A percentile compares a stretch with the other conserved stretches of the same genome.
phyloP scores from a whole-genome alignment of 2,329 filamentous ascomycete species.

The Byssoonygena ceratinophila region DNA sequence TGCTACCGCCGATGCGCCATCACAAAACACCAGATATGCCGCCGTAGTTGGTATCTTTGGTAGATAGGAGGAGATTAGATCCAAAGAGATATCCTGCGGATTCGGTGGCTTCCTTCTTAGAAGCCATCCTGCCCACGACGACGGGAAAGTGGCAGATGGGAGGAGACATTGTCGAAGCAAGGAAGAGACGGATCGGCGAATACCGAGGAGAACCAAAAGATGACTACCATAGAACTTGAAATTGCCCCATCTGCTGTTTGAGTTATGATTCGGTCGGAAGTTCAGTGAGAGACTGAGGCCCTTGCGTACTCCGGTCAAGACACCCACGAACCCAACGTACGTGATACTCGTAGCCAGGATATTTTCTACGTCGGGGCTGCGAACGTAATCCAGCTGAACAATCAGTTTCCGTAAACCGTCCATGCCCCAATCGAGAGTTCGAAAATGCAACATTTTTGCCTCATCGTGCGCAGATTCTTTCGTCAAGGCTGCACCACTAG shows the following conservation, averaged over 20 bases:
- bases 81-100: conserved; percentile 12
- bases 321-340: conserved; percentile 43
- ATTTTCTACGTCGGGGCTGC: conserved; percentile 22
- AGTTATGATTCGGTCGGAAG: conserved; percentile 32
- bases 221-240: conserved; percentile 24
- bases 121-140: conserved; percentile 3
- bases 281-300: conserved; percentile 43
- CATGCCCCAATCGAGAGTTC: conserved; percentile 47
- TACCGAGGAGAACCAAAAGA: conserved; percentile 45
- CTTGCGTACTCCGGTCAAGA: conserved; percentile 40
- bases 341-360: conserved; percentile 40
- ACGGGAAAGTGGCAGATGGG: conserved; percentile 17
- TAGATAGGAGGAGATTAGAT: conserved; percentile 27
- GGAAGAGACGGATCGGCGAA: conserved; percentile 45
- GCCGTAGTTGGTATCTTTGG: conserved; percentile 39
- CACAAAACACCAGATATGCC: conserved; percentile 48
- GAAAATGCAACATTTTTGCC: conserved; percentile 31
- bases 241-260: conserved; percentile 15
- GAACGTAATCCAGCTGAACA: conserved; percentile 45
- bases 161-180: conserved; percentile 39
- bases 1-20: conserved; percentile 39
- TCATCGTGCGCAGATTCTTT: conserved; percentile 15
- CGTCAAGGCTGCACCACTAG: conserved; percentile 42
- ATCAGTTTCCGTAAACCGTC: conserved; percentile 40
- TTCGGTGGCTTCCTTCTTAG: background rate